Conservation (phyloP, 176 grass and related monocot genomes). For the Melocanna baccifera region DNA sequence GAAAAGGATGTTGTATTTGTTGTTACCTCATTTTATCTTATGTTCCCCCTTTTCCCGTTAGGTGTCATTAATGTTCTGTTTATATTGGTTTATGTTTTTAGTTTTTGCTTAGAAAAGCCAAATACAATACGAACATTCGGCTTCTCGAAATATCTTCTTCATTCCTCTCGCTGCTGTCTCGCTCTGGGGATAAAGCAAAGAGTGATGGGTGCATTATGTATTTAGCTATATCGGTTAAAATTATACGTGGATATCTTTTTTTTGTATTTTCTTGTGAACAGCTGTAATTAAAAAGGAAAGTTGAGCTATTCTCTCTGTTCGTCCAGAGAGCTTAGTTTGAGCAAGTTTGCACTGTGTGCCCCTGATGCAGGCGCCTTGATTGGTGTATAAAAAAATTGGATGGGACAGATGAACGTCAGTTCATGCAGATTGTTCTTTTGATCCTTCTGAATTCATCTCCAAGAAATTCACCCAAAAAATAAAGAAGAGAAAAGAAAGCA, state of each 20-base stretch:
- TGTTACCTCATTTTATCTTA: not conserved
- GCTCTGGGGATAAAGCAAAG: fast-evolving
- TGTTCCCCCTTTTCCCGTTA: not conserved
- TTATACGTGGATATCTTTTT: no score
- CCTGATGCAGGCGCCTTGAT: not conserved
- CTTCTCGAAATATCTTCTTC: no score
- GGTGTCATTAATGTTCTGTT: not conserved
- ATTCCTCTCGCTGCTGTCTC: no score
- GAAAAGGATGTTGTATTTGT: slow-evolving; percentile 16
- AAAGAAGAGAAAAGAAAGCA: not conserved
- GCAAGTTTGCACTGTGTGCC: not conserved
- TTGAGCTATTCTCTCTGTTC: slow-evolving; percentile 4
- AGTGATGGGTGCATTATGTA: no score
- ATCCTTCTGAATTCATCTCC: not conserved
- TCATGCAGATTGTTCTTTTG: not conserved
- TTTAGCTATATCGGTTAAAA: no score
- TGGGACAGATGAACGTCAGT: not conserved
- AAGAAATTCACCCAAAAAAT: not conserved
- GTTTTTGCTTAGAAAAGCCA: no score
- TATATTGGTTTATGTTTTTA: no score
- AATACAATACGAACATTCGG: no score
- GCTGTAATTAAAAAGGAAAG: no score
- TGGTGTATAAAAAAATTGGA: not conserved
- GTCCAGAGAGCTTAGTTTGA: not conserved
- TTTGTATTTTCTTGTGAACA: no score